Conservation (phyloP, 1,139 yeast species). For the Zygoascus sp. region DNA sequence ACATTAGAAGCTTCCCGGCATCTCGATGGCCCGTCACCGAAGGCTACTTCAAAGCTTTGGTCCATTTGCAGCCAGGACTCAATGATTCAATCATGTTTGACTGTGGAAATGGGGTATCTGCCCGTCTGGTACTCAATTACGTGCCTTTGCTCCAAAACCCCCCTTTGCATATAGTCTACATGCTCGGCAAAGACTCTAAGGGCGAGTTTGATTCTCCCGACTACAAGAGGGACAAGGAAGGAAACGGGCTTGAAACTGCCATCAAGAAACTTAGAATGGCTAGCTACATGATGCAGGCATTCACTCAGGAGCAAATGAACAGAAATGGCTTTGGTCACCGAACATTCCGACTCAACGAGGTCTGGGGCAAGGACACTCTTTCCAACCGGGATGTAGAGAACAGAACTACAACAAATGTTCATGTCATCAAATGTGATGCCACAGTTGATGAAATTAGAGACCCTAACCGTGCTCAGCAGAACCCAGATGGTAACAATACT, state of each 20-base stretch:
- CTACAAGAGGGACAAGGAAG: conserved; percentile 51
- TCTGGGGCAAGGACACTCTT: conserved; percentile 47
- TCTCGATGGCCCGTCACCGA: conserved; percentile 65
- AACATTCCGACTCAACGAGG: conserved; percentile 75
- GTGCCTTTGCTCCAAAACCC: conserved; percentile 63
- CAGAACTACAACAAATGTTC: conserved; percentile 71
- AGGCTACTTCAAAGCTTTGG: conserved; percentile 68
- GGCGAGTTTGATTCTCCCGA: conserved; percentile 69
- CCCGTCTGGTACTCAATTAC: conserved; percentile 43
- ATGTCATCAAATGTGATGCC: conserved; percentile 61
- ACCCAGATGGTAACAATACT: conserved; percentile 60
- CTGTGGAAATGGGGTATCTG: conserved; percentile 22
- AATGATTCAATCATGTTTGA: conserved; percentile 30
- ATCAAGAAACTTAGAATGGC: conserved; percentile 74
- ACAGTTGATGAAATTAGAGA: conserved; percentile 70
- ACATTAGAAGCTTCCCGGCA: conserved; percentile 58
- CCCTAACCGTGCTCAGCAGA: conserved; percentile 84
- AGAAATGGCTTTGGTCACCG: conserved; percentile 75
- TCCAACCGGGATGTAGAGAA: conserved; percentile 41
- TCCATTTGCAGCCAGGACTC: conserved; percentile 64
- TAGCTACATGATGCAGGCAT: conserved; percentile 88
- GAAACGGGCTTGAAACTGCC: conserved; percentile 71
- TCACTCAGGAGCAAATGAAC: conserved; percentile 87
- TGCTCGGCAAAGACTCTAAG: conserved; percentile 75
- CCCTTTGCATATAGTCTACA: conserved; percentile 73